Base-by-base conservation (phyloP, 176 grass and related monocot genomes). In the Oryza meyeriana region DNA sequence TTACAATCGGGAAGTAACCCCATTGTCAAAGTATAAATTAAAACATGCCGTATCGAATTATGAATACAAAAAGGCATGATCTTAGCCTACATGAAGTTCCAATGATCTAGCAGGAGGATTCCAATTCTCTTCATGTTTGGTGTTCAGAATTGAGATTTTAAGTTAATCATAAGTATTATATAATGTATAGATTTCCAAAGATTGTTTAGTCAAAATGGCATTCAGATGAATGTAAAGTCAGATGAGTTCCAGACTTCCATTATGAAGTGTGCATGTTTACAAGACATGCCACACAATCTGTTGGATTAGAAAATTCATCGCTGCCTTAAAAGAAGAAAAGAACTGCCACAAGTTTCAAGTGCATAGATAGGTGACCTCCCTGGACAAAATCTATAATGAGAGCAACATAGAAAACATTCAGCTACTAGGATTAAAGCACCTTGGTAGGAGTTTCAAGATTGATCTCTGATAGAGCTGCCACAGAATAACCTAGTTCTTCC, bases 391-490 rank as follows among this genome's bases (percentile, higher is more conserved):
- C 69, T 76, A 22, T 17, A 64, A 3, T 26, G 14, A 78, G 58
- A 72, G 30, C 35, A 67, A 63, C 26, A 55, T 18, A 40, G 55
- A 35, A 58, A 76, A 79, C 36, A 84, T 66, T 73, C 24, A 78
- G 47, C 59, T 35, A 42, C 61, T 14, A 52, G 45, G 14, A 39
- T 20, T 36, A 58, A 88, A 76, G 71, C 82, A 94, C 94, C 90
- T 94, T 86, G 27, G 47, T 45, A 64, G 66, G 73, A 74, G 40
- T 78, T 89, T 84, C 86, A 81, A 76, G 42, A 79, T 69, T 82
- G 70, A 98, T 81, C 83, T 92, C 78, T 80, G 92, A 87, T 71
- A 98, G 78, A 70, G 90, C 69, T 91, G 94, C 95, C 76, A 98
- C 88, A 36, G 88, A 91, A 81, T 85, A 98, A 72, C 86, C 88